Percentiles rank a stretch among this genome's conserved stretches.
Evolutionary conservation across 2,329 filamentous ascomycete species (phyloP).

Genomic region (Macrophomina pseudophaseolina): DNA sequence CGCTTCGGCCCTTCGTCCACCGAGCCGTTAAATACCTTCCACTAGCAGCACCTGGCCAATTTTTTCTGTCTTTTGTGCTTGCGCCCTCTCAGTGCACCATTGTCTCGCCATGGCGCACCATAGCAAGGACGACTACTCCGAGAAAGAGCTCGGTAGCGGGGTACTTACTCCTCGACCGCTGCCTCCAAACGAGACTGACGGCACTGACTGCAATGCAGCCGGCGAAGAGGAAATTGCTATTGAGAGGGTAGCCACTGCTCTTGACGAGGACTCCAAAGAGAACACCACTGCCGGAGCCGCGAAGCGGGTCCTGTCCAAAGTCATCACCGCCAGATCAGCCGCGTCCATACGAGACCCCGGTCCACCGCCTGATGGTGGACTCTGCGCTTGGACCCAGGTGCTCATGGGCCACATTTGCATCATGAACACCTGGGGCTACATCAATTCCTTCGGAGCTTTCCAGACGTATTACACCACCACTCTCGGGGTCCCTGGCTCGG

Average conservation of each 20-base stretch:
- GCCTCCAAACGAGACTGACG: constrained; percentile 18
- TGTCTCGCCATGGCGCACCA: constrained; percentile 5
- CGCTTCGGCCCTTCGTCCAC: neutral
- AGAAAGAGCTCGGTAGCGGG: constrained; percentile 27
- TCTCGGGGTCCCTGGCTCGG: constrained; percentile 42
- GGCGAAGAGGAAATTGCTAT: constrained; percentile 21
- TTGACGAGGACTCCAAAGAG: constrained; percentile 1
- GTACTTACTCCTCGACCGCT: constrained; percentile 25
- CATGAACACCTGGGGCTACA: constrained; percentile 45
- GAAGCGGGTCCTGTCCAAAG: constrained; percentile 23
- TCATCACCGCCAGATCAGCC: constrained; percentile 33
- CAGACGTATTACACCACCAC: constrained; percentile 42
- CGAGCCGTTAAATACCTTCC: constrained; percentile 3
- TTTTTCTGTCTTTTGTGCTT: neutral
- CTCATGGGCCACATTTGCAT: constrained; percentile 43
- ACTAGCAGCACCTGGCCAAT: neutral
- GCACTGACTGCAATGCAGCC: constrained; percentile 16
- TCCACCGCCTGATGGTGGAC: constrained; percentile 45
- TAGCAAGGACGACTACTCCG: constrained; percentile 13
- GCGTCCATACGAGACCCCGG: constrained; percentile 40
- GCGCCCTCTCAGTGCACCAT: neutral
- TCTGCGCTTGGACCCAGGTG: constrained; percentile 45
- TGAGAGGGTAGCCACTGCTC: constrained; percentile 21
- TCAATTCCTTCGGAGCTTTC: constrained; percentile 45
- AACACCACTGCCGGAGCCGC: constrained; percentile 1